These are phyloP conservation scores for Schizothecium vesticola DNA, from an alignment of 495 filamentous ascomycete genomes.

Conservation along the genomic window DNA sequence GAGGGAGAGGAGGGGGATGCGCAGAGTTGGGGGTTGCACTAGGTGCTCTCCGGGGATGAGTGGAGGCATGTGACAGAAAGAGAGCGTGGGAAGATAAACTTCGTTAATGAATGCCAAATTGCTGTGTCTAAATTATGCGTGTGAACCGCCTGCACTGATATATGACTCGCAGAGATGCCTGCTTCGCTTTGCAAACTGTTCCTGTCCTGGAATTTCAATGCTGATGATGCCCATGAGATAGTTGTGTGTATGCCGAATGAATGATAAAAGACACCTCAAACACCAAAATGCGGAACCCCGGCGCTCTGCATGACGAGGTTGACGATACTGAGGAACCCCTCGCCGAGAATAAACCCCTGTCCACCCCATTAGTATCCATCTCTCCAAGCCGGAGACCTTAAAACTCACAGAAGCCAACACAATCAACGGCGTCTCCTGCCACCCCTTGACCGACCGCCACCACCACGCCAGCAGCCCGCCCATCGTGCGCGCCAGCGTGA, in stretches of 20 bases:
- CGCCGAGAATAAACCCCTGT: constrained; percentile 81
- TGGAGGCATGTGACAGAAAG: neutral
- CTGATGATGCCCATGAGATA: neutral
- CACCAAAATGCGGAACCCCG: constrained; percentile 68
- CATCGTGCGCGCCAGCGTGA: constrained; percentile 82
- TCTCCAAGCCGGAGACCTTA: neutral
- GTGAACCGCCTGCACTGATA: neutral
- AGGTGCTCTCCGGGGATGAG: neutral
- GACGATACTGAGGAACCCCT: constrained; percentile 89
- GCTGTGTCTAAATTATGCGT: neutral
- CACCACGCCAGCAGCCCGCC: constrained; percentile 85
- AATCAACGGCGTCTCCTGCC: constrained; percentile 54
- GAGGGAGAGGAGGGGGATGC: constrained; percentile 29
- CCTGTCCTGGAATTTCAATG: neutral
- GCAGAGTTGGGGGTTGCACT: constrained; percentile 43
- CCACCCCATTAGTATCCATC: constrained; percentile 3
- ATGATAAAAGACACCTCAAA: neutral
- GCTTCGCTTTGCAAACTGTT: neutral
- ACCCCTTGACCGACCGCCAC: constrained; percentile 52
- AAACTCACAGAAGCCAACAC: constrained; percentile 50
- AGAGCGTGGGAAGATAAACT: neutral
- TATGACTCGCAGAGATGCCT: neutral
- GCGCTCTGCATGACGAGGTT: constrained; percentile 80
- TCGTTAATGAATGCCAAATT: neutral
- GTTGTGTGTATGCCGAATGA: neutral